Evolutionary conservation across 768 basidiomycete species (phyloP), one percentile per base, ranked within the genome.

Genomic region (Strobilomyces confusus): DNA sequence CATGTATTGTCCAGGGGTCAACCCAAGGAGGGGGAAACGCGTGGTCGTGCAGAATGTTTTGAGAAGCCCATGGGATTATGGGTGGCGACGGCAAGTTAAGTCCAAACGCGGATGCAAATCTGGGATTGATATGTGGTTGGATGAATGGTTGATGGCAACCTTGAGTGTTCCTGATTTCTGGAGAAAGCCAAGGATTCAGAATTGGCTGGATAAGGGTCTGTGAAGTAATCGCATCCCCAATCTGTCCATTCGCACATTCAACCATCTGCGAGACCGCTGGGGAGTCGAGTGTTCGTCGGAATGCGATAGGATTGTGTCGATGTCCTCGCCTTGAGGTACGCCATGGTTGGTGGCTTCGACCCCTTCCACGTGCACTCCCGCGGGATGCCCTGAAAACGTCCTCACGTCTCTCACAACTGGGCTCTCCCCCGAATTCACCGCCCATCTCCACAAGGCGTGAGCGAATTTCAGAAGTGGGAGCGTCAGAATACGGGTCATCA

Each of bases 61-160:
- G 64, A 38, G 64, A 44, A 38, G 62, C 57, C 54, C 54, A 60
- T 9, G 66, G 58, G 48, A 47, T 44, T 63, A 63, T 52, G 63
- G 69, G 26, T 37, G 49, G 43, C 22, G 66, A 19, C 47, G 61
- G 52, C 72, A 68, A 46, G 45, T 75, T 72, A 52, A 83, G 66
- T 23, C 82, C 86, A 57, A 89, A 86, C 26, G 72, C 72, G 30
- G 80, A 78, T 14, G 87, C 86, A 68, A 92, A 91, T 12, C 84
- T 78, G 9, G 89, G 89, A 60, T 92, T 91, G 54, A 92, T 91
- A 62, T 92, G 89, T 7, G 89, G 89, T 58, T 89, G 87, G n/a
- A 89, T 74, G 63, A 75, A 64, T 29, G 62, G 56, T 43, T 64
- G 69, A 17, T 44, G 43, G 22, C 63, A 66, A 49, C 51, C 51